These are phyloP conservation scores for Excoecaria agallocha DNA, from an alignment of 345 rosid species.

Conservation along the genomic window DNA sequence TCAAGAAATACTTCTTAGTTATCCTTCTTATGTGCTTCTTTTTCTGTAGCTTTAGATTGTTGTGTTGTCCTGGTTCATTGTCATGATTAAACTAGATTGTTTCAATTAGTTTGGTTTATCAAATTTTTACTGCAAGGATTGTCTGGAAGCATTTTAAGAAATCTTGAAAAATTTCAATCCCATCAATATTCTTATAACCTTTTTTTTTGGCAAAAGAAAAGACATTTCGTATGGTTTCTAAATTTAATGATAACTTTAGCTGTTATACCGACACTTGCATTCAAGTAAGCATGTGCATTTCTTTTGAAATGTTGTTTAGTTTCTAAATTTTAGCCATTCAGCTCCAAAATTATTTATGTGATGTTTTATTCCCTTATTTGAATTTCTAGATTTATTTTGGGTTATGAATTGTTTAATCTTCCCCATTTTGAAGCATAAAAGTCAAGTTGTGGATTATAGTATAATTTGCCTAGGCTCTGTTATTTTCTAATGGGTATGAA, in stretches of 20 bases:
- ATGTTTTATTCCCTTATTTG: background rate
- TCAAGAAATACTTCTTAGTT: background rate
- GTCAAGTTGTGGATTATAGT: background rate
- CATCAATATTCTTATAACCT: no score
- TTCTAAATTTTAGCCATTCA: background rate
- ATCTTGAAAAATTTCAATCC: no score
- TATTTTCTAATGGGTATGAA: background rate
- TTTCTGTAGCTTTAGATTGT: background rate
- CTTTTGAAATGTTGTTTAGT: background rate
- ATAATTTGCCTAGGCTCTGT: background rate
- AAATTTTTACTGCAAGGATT: no score
- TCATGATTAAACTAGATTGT: no score
- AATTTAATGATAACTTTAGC: slow-evolving; percentile 59
- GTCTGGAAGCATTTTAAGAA: no score
- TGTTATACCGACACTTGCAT: slow-evolving; percentile 75
- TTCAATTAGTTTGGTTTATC: no score
- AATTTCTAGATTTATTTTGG: background rate
- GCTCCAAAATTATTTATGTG: no score
- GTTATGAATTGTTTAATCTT: background rate
- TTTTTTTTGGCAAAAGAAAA: no score
- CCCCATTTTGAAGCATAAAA: background rate
- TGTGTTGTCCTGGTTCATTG: background rate
- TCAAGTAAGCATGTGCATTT: slow-evolving; percentile 58
- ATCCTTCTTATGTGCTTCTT: background rate
- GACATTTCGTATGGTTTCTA: no score